These are phyloP conservation scores for Diaporthe australafricana DNA, from an alignment of 2,329 filamentous ascomycete species.

Conservation along the genomic window DNA sequence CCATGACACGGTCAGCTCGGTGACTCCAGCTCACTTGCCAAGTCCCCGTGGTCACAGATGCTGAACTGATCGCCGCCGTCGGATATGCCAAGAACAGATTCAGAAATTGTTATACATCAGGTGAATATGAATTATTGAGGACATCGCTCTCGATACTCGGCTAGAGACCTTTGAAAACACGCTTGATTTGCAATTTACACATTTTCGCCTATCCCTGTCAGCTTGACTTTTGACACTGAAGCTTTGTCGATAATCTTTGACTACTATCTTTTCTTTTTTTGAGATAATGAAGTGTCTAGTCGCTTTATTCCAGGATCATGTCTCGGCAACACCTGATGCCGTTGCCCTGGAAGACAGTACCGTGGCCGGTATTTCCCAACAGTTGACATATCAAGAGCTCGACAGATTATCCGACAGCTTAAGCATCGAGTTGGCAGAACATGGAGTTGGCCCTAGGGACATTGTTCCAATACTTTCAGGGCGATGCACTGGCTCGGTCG, in stretches of 20 bases:
- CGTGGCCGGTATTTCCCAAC: background rate
- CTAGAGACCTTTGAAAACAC: too few relatives aligned
- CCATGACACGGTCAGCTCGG: background rate
- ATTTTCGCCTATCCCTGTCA: too few relatives aligned
- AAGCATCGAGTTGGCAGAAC: background rate
- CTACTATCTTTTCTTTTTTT: too few relatives aligned
- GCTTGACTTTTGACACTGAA: too few relatives aligned
- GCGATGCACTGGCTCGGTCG: background rate
- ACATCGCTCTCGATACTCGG: too few relatives aligned
- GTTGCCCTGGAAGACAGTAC: conserved; percentile 6
- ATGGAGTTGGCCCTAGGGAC: background rate
- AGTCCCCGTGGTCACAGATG: background rate
- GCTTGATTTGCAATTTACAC: background rate
- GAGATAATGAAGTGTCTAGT: background rate
- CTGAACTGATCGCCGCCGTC: background rate
- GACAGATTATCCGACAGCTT: background rate
- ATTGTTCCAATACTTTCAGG: background rate
- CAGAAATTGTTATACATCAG: too few relatives aligned
- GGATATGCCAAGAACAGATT: background rate
- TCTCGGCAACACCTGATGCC: background rate
- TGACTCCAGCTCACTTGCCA: background rate
- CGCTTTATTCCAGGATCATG: background rate
- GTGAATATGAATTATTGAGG: background rate
- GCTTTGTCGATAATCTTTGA: too few relatives aligned
- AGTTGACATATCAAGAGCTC: background rate